Base-by-base conservation (phyloP, 495 filamentous ascomycete species). In the Glonium stellatum region DNA sequence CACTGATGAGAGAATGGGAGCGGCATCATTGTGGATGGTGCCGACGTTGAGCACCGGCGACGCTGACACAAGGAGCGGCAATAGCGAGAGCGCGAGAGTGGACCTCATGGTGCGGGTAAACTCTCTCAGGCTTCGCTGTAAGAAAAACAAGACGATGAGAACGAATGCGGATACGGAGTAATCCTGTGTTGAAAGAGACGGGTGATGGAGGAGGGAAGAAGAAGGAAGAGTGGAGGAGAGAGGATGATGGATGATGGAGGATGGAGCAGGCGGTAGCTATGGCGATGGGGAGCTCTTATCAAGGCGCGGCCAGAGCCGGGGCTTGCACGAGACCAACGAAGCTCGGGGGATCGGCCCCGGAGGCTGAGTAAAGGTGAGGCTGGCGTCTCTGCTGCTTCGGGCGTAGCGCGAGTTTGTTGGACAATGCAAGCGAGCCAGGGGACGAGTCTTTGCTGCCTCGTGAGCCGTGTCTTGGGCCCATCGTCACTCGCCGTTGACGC, bases 1-100 rank as follows among this genome's bases (percentile, higher is more conserved):
- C 27, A 79, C 74, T 8, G 91, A 87, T 15, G 91, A 92, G 67
- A 97, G 77, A 63, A 99, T 79, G 65, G 95, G 95, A 64, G 95
- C 93, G 46, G 85, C 85, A 61, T 85, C 89, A 67, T 88, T 85
- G 74, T 95, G 87, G 72, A 93, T 88, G 65, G 90, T 87, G 64
- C 85, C 86, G 59, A 86, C 80, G 66, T 78, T 77, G 69, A 88
- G 79, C 41, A 88, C 76, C 63, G 92, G 92, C 54, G 89, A 87
- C 51, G 90, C 88, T 65, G 82, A 79, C 60, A 82, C 83, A 73
- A 85, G 77, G 69, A 83, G 73, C 62, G 85, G 86, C 59, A 90
- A 77, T 61, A 84, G 71, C 58, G 78, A 78, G 70, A 92, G 80
- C 70, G 80, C 77, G 71, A 86, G 59, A 72, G 85, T 66, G 76